Evolutionary conservation across 768 basidiomycete genomes (phyloP).

Genomic region (Leccinum sublutescens): DNA sequence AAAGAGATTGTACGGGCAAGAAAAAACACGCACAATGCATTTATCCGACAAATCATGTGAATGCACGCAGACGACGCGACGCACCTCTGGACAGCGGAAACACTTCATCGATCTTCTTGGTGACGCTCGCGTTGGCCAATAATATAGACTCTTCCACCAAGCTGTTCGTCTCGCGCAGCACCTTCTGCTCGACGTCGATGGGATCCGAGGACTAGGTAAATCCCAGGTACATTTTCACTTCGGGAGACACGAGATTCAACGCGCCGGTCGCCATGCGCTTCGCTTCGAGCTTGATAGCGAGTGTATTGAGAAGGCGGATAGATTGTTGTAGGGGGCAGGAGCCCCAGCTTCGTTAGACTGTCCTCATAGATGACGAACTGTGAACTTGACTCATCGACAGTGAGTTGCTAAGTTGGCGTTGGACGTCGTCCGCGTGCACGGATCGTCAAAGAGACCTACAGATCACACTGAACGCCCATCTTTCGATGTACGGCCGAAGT

Average conservation of each 20-base stretch:
- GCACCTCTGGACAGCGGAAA: slow-evolving; percentile 1
- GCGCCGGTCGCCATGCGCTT: slow-evolving; percentile 92
- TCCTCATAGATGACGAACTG: no score
- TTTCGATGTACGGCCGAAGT: slow-evolving; percentile 78
- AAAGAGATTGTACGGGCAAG: no score
- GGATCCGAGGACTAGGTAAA: slow-evolving; percentile 92
- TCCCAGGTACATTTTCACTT: slow-evolving; percentile 95
- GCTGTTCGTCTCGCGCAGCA: no score
- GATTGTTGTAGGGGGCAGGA: slow-evolving; percentile 34
- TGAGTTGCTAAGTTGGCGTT: slow-evolving; percentile 68
- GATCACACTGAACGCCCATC: slow-evolving; percentile 39
- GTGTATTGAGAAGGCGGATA: slow-evolving; percentile 82
- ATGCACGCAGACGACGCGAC: no score
- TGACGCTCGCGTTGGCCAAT: no score
- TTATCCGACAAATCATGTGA: slow-evolving; percentile 66
- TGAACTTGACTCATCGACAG: no score
- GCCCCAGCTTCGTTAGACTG: no score
- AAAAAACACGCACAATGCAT: slow-evolving; percentile 62
- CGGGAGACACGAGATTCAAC: slow-evolving; percentile 94
- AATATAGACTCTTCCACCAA: no score
- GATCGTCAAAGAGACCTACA: background rate
- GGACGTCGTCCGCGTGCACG: background rate
- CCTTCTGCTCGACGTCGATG: slow-evolving; percentile 96
- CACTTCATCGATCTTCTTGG: no score
- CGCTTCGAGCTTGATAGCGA: slow-evolving; percentile 82